Base-by-base conservation (phyloP, 2,329 filamentous ascomycete genomes). In the Fusarium annulatum region DNA sequence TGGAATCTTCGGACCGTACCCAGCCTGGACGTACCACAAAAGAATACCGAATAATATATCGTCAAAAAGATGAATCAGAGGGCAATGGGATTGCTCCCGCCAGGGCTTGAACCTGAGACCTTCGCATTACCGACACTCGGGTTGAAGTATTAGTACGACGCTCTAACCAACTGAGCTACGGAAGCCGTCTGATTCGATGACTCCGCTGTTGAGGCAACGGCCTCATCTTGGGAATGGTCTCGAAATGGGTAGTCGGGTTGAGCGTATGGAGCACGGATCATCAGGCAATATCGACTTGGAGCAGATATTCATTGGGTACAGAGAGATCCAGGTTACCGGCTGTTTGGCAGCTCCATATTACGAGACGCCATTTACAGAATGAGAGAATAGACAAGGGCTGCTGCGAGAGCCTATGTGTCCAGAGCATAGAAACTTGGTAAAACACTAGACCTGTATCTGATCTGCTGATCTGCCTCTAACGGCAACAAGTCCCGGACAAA, bases 91-190 rank as follows among this genome's bases (percentile, higher is more conserved):
- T 19, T 46, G 43, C 43, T 46, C 43, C 43, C 43, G 43, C 43
- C 43, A 28, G 43, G 43, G 43, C 43, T 46, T 46, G 43, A 46
- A 46, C 43, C 43, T 26, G 43, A 46, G 43, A 23, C 41, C 41
- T 42, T 42, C 41, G 41, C 41, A 42, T 42, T 42, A 51, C 30
- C 21, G n/a, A 51, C 3, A 51, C 30, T 51, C 48, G 48, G 48
- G 4, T 16, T 38, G 23, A 53, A 53, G 49, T 53, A 53, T 53
- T 38, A 53, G 49, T 52, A 52, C 33, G 49, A 52, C 49, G 49
- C 49, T 53, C 49, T 53, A 53, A 53, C 49, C 49, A 53, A 53
- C 33, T 53, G 38, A 33, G 39, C 39, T 45, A 45, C 39, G 53
- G 30, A 57, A 43, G 53, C 53, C 39, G 14, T 46, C 55, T 36